Evolutionary conservation across 257 asterid species (phyloP).

Genomic region (Solanum peruvianum): DNA sequence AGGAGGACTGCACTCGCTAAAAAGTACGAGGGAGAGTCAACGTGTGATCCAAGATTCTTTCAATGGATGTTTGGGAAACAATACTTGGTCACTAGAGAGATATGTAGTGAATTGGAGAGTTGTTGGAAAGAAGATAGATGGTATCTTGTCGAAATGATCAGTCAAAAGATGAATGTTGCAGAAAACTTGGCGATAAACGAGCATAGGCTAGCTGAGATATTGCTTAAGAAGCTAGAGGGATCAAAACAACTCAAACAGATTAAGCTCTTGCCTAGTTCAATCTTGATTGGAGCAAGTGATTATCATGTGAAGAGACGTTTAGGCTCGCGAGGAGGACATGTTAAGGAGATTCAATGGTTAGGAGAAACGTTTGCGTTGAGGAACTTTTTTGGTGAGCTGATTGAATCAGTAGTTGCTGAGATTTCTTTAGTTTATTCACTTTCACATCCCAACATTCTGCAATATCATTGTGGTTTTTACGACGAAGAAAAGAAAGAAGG

Average conservation of each 20-base stretch:
- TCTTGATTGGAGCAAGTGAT: constrained; percentile 45
- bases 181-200: constrained; percentile 21
- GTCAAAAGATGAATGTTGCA: constrained; percentile 20
- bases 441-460: constrained; percentile 75
- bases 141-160: constrained; percentile 38
- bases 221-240: constrained; percentile 35
- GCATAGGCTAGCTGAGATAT: constrained; percentile 33
- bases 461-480: constrained; percentile 50
- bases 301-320: constrained; percentile 54
- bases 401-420: constrained; percentile 35
- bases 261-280: constrained; percentile 29
- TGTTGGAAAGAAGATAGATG: constrained; percentile 69
- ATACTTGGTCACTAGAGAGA: constrained; percentile 47
- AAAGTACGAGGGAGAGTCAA: constrained; percentile 45
- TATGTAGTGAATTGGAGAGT: constrained; percentile 34
- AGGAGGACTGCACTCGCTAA: constrained; percentile 30
- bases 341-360: constrained; percentile 85
- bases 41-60: constrained; percentile 40
- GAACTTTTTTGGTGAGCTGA: constrained; percentile 46
- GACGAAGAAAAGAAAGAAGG: constrained; percentile 82
- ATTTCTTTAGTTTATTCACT: constrained; percentile 38
- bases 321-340: constrained; percentile 45
- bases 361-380: constrained; percentile 68
- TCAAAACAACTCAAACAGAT: not conserved
- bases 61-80: constrained; percentile 67